Percentiles rank a stretch among this genome's conserved stretches.
phyloP scores from a whole-genome alignment of 441 rosid species.

The Brassica hybrid region DNA sequence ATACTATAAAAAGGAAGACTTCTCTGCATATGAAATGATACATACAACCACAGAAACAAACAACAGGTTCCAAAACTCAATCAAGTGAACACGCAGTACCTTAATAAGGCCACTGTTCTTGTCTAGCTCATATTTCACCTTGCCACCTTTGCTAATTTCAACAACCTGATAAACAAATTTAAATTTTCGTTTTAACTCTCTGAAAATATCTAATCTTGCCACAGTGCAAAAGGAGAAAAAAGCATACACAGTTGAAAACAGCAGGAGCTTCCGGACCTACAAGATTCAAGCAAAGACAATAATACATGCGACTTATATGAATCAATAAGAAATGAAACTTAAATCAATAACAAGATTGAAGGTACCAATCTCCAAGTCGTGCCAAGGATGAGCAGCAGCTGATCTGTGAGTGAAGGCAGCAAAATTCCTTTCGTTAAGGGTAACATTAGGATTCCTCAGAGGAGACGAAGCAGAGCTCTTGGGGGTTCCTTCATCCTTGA shows the following conservation, averaged over 20 bases:
- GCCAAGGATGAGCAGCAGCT: slow-evolving; percentile 97
- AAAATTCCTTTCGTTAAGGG: slow-evolving; percentile 67
- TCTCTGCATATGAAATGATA: not conserved
- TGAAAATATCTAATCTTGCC: slow-evolving; percentile 9
- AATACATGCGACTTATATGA: not conserved
- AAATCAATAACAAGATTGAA: not conserved
- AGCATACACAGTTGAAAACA: slow-evolving; percentile 83
- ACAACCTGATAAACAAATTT: slow-evolving; percentile 59
- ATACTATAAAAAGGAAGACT: not conserved
- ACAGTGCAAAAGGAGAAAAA: slow-evolving; percentile 14
- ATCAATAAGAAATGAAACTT: not conserved
- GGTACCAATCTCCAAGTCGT: slow-evolving; percentile 80
- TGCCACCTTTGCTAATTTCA: slow-evolving; percentile 93
- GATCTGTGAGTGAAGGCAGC: slow-evolving; percentile 77
- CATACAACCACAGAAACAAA: not conserved
- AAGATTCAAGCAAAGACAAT: slow-evolving; percentile 9
- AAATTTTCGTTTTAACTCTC: not conserved
- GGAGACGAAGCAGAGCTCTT: slow-evolving; percentile 32
- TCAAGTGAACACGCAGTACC: slow-evolving; percentile 44
- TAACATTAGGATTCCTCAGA: slow-evolving; percentile 44
- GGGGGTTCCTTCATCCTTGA: slow-evolving; percentile 43
- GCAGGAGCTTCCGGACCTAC: slow-evolving; percentile 91
- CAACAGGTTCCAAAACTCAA: not conserved
- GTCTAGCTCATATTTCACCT: slow-evolving; percentile 97
- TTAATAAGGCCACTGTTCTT: slow-evolving; percentile 86